Evolutionary conservation across 1,139 yeast species (phyloP), one percentile per base, ranked within the genome.

Genomic region (Blastobotrys capitulatus): DNA sequence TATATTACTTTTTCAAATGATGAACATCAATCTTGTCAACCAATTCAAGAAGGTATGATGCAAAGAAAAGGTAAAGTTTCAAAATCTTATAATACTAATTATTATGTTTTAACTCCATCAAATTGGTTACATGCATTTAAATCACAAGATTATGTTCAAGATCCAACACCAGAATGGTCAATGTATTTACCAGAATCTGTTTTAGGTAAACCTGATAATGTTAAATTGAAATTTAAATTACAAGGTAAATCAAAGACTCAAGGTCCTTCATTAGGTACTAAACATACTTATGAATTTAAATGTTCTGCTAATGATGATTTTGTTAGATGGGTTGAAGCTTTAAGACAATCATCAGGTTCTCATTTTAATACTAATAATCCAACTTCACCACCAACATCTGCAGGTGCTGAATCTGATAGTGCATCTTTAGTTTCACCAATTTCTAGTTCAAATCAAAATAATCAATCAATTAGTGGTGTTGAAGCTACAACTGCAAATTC

Each of bases 21-120:
- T 48, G 63, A 63, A 44, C 74, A 73, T 57, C 63, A 62, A 38
- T 54, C 76, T 6, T 67, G 77, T 9, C 54, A 52, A 29, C 79
- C 81, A 2, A 61, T 75, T 22, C 61, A 75, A 13, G 78, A 75
- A 56, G 81, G 81, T 34, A 57, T 68, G n/a, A 57, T 74, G 40
- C 66, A 66, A 51, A 67, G 71, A 52, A 75, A 75, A 58, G 74
- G 78, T 15, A 66, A 68, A 25, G 55, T 76, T 18, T 59, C 68
- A 50, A 73, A 73, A 63, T 65, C 69, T 41, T 74, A 70, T 60
- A 62, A 66, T 47, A 64, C 77, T 4, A 70, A 68, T 13, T 72
- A 70, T 58, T 76, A 68, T 60, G 80, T 74, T 38, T 64, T 77
- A 47, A 72, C 81, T 2, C 72, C 70, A 20, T 54, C 76, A 0